Conservation (phyloP, 2,329 filamentous ascomycete species). For the Periconia sp. region DNA sequence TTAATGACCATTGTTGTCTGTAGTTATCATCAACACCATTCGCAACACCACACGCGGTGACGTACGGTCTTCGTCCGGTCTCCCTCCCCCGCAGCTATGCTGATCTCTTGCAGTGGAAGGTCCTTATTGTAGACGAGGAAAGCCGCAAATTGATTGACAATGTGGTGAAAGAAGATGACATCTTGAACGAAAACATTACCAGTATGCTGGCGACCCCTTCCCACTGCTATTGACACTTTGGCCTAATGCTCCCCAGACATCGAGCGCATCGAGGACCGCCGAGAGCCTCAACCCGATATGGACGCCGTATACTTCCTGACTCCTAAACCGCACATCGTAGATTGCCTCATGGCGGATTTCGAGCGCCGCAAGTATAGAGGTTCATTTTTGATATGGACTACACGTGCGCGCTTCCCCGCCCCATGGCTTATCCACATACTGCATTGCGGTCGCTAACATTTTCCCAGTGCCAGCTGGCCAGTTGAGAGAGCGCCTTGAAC, state of each 20-base stretch:
- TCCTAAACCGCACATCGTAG: constrained; percentile 82
- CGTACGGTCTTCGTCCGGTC: constrained; percentile 54
- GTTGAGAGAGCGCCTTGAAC: constrained; percentile 73
- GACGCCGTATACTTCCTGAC: constrained; percentile 93
- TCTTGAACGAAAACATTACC: constrained; percentile 93
- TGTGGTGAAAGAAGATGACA: constrained; percentile 91
- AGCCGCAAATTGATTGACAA: constrained; percentile 88
- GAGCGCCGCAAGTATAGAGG: constrained; percentile 79
- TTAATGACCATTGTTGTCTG: constrained; percentile 14
- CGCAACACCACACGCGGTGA: constrained; percentile 79
- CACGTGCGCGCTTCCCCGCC: constrained; percentile 44
- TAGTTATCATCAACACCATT: constrained; percentile 74
- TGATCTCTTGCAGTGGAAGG: constrained; percentile 77
- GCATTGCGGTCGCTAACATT: constrained; percentile 28
- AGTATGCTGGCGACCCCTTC: constrained; percentile 59
- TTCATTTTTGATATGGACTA: constrained; percentile 83
- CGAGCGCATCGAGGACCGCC: constrained; percentile 85
- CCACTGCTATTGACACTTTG: constrained; percentile 14
- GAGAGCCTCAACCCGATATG: constrained; percentile 82
- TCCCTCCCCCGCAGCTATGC: constrained; percentile 19
- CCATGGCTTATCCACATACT: not conserved
- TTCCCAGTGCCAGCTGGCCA: constrained; percentile 63
- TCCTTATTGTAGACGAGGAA: constrained; percentile 82
- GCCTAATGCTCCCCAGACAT: constrained; percentile 66
- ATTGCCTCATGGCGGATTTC: constrained; percentile 91